Base-by-base conservation (phyloP, 176 grass and related monocot species). In the Otatea glauca region DNA sequence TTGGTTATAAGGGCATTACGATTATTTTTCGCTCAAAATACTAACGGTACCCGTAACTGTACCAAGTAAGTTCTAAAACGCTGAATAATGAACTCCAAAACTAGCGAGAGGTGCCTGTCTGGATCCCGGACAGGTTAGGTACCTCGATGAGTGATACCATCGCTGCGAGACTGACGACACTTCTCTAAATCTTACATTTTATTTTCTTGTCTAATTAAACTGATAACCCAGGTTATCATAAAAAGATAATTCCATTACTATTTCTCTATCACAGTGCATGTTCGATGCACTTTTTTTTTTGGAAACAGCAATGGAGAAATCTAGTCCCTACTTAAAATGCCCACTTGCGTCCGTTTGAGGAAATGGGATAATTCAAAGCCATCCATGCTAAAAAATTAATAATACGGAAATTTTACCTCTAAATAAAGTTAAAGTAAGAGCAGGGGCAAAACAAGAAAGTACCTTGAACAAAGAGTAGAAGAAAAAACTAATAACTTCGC, bases 401-500 rank as follows among this genome's bases (percentile, higher is more conserved):
- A 65, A 15, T 48, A 80, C 21, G 16, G 18, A 68, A 51, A 15
- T 15, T 63, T 29, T 25, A 74, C 27, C 21, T 15, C 48, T 75
- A 59, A 62, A 59, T 6, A 70, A 70, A 71, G 35, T 70, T 70
- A 18, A 81, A 77, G 41, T 67, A 85, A 69, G 65, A 51, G 14
- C 5, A 47, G 54, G 70, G 35, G 71, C 1, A 70, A 89, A 70
- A 70, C 38, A 75, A 62, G 77, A 48, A 84, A 78, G 23, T 72
- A 72, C 45, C 71, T 78, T 77, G 65, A 55, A 81, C 65, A 85
- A 85, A 80, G 29, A 81, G 42, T 49, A 39, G 50, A 89, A 70
- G 62, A 73, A 48, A 3, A 83, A 72, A 73, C 53, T 4, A 63
- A 74, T 70, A 67, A 51, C 37, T 59, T 68, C 9, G 39, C 70